These are phyloP conservation scores for Agroathelia rolfsii DNA, from an alignment of 1,284 basidiomycete genomes.

Conservation along the genomic window DNA sequence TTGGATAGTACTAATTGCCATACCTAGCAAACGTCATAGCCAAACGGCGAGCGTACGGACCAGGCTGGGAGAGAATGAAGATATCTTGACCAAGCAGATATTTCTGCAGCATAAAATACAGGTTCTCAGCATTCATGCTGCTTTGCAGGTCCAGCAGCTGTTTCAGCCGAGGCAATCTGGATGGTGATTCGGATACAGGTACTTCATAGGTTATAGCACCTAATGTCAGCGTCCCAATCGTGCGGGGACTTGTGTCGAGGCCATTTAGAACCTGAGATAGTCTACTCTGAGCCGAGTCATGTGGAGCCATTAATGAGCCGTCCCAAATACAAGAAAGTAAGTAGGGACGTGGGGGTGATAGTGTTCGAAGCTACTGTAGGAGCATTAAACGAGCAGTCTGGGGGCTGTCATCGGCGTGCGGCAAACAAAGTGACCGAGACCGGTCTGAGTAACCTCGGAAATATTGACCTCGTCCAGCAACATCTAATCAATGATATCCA, in stretches of 20 bases:
- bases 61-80: conserved; percentile 54
- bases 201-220: conserved; percentile 49
- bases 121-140: conserved; percentile 41
- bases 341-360: too few relatives aligned
- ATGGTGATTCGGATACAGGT: conserved; percentile 33
- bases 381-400: too few relatives aligned
- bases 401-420: too few relatives aligned
- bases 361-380: too few relatives aligned
- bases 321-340: too few relatives aligned
- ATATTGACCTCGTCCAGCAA: too few relatives aligned
- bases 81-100: conserved; percentile 58
- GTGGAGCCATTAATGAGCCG: too few relatives aligned
- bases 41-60: conserved; percentile 51
- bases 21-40: conserved; percentile 56
- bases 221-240: conserved; percentile 45
- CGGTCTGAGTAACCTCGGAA: too few relatives aligned
- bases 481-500: too few relatives aligned
- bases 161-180: conserved; percentile 34
- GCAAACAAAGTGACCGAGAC: too few relatives aligned
- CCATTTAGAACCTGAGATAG: conserved; percentile 36
- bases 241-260: conserved; percentile 27
- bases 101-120: conserved; percentile 59
- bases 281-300: conserved; percentile 31
- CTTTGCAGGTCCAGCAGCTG: conserved; percentile 39
- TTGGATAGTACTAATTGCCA: too few relatives aligned